Evolutionary conservation across 225 moss, liverwort and hornwort species (phyloP), one percentile per base, ranked within the genome.

Genomic region (Pseudoscleropodium purum): DNA sequence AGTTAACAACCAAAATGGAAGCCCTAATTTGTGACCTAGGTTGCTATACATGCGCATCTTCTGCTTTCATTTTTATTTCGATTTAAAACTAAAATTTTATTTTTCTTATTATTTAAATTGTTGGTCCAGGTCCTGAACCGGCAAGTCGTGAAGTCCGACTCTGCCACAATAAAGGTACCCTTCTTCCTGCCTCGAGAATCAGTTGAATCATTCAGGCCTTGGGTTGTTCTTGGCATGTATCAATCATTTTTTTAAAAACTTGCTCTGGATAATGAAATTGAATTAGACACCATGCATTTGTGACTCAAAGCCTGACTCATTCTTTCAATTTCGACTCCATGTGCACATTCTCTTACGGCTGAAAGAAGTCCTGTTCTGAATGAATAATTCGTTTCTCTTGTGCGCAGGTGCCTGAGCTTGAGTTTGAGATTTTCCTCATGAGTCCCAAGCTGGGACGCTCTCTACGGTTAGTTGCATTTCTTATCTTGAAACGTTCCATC

Each of bases 81-180:
- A 49, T 86, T 76, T 49, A 49, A 49, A 80, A 19, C 39, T 39
- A 29, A 8, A 18, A 21, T 31, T 6, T 11, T 26, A 2, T 19
- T 49, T 51, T 65, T 34, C 20, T 25, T 87, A 43, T 15, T 84
- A 7, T 70, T 75, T 31, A 75, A 70, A 60, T 37, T 84, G 16
- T 54, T 65, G 63, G 11, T 89, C 37, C 92, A 97, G 97, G 94
- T 96, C 43, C 89, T 98, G 30, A 95, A 98, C 88, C 90, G 96
- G 88, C 97, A 96, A 93, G 96, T 98, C 90, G 96, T 98, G 86
- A 98, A 98, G 92, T 96, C 97, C 31, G 95, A 98, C 82, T 92
- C 92, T 84, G 96, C 96, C 69, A 93, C 95, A 75, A 95, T 98
- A 81, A 96, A 92, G 96, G 96, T 97, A 90, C 43, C 29, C 67